Percentiles rank a stretch among this genome's conserved stretches.
These are phyloP conservation scores for Vachellia collinsii DNA, from an alignment of 306 rosid genomes.

Conservation along the genomic window DNA sequence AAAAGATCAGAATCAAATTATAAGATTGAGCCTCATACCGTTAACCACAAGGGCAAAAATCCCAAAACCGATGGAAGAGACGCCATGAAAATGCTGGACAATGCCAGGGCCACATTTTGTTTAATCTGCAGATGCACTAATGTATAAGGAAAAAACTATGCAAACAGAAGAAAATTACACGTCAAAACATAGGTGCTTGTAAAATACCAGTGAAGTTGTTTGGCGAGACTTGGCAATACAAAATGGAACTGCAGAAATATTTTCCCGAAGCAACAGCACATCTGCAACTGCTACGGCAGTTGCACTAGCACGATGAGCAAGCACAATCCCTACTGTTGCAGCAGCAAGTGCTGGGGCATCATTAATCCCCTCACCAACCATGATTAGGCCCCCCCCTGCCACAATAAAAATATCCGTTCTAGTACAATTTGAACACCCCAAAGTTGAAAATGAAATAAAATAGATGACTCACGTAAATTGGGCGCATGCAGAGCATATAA, in stretches of 20 bases:
- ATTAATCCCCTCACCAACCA: slow-evolving; percentile 98
- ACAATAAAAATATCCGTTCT: slow-evolving; percentile 2
- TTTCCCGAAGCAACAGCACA: slow-evolving; percentile 79
- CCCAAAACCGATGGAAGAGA: slow-evolving; percentile 96
- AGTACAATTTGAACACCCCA: not conserved
- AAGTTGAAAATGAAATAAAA: not conserved
- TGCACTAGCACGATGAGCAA: slow-evolving; percentile 96
- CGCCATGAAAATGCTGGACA: slow-evolving; percentile 77
- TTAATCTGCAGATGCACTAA: slow-evolving; percentile 67
- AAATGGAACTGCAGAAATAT: slow-evolving; percentile 88
- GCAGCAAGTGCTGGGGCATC: slow-evolving; percentile 99
- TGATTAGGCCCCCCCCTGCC: slow-evolving; percentile 90
- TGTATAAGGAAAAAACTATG: slow-evolving; percentile 27
- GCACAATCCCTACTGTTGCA: slow-evolving; percentile 95
- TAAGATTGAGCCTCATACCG: slow-evolving; percentile 61
- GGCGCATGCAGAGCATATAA: not conserved
- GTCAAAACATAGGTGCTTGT: not conserved
- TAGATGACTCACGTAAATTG: not conserved
- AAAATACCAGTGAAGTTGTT: slow-evolving; percentile 83
- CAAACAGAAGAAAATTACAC: slow-evolving; percentile 12
- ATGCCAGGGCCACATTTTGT: slow-evolving; percentile 91
- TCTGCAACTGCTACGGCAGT: slow-evolving; percentile 97
- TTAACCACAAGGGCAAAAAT: slow-evolving; percentile 89
- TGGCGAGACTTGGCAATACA: slow-evolving; percentile 96
- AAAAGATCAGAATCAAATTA: slow-evolving; percentile 23